Conservation (phyloP, 2,329 filamentous ascomycete genomes). For the Neurospora sp. region DNA sequence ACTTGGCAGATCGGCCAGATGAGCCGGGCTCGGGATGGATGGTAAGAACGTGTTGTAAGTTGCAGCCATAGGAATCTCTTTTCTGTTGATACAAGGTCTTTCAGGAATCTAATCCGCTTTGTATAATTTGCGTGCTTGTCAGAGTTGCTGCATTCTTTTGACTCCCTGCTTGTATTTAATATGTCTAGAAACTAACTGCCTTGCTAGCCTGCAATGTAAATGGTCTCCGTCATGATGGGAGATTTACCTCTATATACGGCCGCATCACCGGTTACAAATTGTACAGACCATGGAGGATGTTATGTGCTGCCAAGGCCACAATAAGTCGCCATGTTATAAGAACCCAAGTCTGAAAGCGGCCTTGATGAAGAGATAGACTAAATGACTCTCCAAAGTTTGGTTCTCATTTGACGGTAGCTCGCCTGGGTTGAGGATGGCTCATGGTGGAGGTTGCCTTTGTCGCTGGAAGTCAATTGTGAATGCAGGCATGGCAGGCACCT, state of each 20-base stretch:
- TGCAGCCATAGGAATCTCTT: neutral
- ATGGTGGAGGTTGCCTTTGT: neutral
- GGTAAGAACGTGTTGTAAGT: neutral
- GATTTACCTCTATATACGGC: neutral
- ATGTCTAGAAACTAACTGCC: neutral
- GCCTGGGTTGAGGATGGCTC: neutral
- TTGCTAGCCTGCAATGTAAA: too few species aligned
- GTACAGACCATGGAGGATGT: neutral
- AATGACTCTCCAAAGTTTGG: neutral
- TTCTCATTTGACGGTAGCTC: neutral
- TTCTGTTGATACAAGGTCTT: neutral
- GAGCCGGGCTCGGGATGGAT: neutral
- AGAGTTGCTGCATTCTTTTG: neutral
- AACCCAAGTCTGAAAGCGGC: too few species aligned
- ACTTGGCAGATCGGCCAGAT: neutral
- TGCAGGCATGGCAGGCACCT: neutral
- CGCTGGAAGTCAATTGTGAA: neutral
- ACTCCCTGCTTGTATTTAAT: neutral
- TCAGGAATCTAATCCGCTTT: neutral
- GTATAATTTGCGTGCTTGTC: neutral
- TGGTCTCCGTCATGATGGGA: neutral
- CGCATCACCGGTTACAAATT: neutral
- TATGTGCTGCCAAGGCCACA: neutral
- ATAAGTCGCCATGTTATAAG: too few species aligned
- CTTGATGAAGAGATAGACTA: too few species aligned